Evolutionary conservation across 2,329 filamentous ascomycete species (phyloP), one percentile per base, ranked within the genome.

Genomic region (Tolypocladium paradoxum): DNA sequence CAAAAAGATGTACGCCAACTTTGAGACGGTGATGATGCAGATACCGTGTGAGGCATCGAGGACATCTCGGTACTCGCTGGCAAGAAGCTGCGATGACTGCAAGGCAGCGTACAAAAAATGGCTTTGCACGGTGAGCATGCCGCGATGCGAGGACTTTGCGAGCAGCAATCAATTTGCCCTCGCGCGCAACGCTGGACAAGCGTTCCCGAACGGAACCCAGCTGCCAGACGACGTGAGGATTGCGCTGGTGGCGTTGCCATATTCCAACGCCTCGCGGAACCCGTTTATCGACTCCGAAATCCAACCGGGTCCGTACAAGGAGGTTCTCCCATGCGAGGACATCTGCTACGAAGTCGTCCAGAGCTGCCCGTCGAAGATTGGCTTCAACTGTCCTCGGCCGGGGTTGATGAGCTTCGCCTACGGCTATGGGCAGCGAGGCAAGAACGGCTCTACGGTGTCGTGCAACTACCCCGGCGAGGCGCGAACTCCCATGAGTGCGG

Each of bases 41-140:
- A 81, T 95, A 27, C 83, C 88, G 16, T 99, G 93, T 75, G 84
- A 96, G 61, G 85, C 89, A 3, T 79, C 80, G 0, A 71, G 79
- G 2, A 84, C 85, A 35, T 82, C 87, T 16, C 80, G 81, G 58
- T 99, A 95, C 71, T 96, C 90, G 1, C 82, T 97, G 16, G 87
- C 83, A 2, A 81, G 84, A 43, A 81, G 70, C 60, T 99, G 93
- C 73, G 69, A 74, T 45, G 80, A 95, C 68, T 99, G 93, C 70
- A 81, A 76, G 18, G 64, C 66, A 1, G 89, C 90, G 9, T 99
- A 99, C 77, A 96, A 95, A 68, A 77, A 84, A 63, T 99, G 93
- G 93, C 83, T 99, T 22, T 99, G 93, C 73, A 87, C 89, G 27
- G 90, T 97, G 31, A 87, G 84, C 18, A 93, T 99, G 56, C 93